These are phyloP conservation scores for Lipomyces spencermartinsiae DNA, from an alignment of 805 yeast genomes.

Conservation along the genomic window DNA sequence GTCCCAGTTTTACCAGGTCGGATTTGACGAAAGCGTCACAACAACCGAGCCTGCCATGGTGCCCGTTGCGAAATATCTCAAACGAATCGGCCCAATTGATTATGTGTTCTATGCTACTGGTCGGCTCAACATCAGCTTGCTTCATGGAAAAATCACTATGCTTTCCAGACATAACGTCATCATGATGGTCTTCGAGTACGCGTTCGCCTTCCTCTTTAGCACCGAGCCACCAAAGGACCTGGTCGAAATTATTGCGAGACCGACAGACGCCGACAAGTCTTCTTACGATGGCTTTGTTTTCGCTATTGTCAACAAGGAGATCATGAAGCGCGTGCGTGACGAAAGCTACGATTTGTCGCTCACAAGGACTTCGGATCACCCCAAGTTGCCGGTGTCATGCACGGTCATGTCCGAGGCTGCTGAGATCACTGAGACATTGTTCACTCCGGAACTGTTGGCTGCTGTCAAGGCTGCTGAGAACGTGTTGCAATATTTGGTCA, in stretches of 20 bases:
- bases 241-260: constrained; percentile 66
- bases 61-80: constrained; percentile 42
- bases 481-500: constrained; percentile 69
- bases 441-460: constrained; percentile 52
- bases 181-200: constrained; percentile 66
- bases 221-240: constrained; percentile 56
- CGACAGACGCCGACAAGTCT: constrained; percentile 53
- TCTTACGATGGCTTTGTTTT: constrained; percentile 72
- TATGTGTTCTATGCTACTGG: constrained; percentile 85
- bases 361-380: constrained; percentile 78
- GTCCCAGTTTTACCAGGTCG: constrained; percentile 80
- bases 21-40: constrained; percentile 46
- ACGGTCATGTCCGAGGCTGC: constrained; percentile 89
- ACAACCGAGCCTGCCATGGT: constrained; percentile 44
- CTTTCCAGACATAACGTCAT: constrained; percentile 81
- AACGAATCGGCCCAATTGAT: constrained; percentile 67
- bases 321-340: constrained; percentile 77
- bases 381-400: constrained; percentile 70
- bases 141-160: constrained; percentile 67
- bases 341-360: constrained; percentile 82
- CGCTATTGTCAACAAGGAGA: constrained; percentile 83
- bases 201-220: constrained; percentile 64
- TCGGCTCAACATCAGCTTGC: constrained; percentile 72
- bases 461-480: constrained; percentile 53
- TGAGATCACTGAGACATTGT: constrained; percentile 75